Conservation (phyloP, 2,329 filamentous ascomycete species). For the Arthroderma sp. region DNA sequence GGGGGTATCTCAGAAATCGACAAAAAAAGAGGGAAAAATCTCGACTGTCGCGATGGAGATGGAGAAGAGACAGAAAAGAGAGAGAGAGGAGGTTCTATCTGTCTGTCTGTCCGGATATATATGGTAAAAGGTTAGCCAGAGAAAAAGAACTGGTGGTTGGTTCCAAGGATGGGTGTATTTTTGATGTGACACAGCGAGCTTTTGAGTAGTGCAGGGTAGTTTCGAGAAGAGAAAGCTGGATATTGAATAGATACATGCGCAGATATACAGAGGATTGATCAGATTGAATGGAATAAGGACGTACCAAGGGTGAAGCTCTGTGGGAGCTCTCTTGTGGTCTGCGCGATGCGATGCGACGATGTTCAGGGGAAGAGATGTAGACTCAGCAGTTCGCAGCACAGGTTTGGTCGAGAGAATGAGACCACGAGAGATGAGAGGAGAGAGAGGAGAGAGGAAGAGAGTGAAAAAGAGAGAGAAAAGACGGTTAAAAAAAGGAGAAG, state of each 20-base stretch:
- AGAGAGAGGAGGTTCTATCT: not conserved
- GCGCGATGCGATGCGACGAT: too few relatives aligned
- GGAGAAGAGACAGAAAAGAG: constrained; percentile 1
- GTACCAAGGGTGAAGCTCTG: not conserved
- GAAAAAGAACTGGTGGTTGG: not conserved
- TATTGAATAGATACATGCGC: not conserved
- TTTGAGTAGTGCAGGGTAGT: not conserved
- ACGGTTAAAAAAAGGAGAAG: not conserved
- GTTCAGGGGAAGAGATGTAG: not conserved
- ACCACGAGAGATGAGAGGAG: not conserved
- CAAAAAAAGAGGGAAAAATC: not conserved
- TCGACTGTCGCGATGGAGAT: not conserved
- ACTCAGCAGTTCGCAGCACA: not conserved
- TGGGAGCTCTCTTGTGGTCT: too few relatives aligned
- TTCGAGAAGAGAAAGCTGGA: not conserved
- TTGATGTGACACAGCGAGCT: not conserved
- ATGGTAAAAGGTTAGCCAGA: not conserved
- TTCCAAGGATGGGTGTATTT: too few relatives aligned
- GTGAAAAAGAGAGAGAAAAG: not conserved
- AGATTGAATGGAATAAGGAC: not conserved
- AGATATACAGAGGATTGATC: not conserved
- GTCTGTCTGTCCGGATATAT: not conserved
- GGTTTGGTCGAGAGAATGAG: not conserved
- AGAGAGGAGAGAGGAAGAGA: not conserved
- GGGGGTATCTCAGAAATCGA: not conserved